A percentile compares a stretch with the other conserved stretches of the same genome.
Evolutionary conservation across 2,329 filamentous ascomycete genomes (phyloP).

Genomic region (Botrytis cinerea): DNA sequence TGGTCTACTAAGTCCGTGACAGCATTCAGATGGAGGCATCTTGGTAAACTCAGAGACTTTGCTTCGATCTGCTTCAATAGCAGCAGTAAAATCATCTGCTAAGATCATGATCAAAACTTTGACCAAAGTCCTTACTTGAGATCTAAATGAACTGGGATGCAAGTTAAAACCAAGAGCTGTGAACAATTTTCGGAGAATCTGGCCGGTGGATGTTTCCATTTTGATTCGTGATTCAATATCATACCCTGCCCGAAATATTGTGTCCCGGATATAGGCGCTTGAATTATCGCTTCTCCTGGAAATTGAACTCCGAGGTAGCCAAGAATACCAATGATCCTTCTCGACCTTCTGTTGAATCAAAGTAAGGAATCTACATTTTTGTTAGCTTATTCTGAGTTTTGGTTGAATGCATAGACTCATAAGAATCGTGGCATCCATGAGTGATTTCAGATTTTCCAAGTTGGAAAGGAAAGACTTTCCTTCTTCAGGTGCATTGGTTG

Average conservation of each 20-base stretch:
- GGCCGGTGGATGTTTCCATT: background rate
- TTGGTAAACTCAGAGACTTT: slow-evolving; percentile 22
- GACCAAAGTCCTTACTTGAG: slow-evolving; percentile 23
- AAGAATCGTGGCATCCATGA: slow-evolving; percentile 12
- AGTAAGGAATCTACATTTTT: slow-evolving; percentile 24
- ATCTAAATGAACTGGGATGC: background rate
- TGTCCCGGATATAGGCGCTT: slow-evolving; percentile 21
- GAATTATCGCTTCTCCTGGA: slow-evolving; percentile 24
- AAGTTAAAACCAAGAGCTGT: slow-evolving; percentile 21
- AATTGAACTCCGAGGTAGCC: slow-evolving; percentile 23
- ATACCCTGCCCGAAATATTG: slow-evolving; percentile 25
- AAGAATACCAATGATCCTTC: slow-evolving; percentile 26
- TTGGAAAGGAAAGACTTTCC: slow-evolving; percentile 14
- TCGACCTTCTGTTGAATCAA: slow-evolving; percentile 18
- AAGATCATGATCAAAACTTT: slow-evolving; percentile 24
- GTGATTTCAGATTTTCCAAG: background rate
- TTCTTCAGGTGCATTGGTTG: background rate
- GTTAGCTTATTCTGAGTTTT: slow-evolving; percentile 3
- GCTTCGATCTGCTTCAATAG: slow-evolving; percentile 23
- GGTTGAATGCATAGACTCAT: background rate
- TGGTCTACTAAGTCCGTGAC: slow-evolving; percentile 27
- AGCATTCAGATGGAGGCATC: slow-evolving; percentile 23
- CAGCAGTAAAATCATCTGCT: slow-evolving; percentile 20
- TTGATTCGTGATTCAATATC: slow-evolving; percentile 23
- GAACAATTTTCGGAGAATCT: slow-evolving; percentile 23